Evolutionary conservation across 73 alveolate species (phyloP), one percentile per base, ranked within the genome.

Genomic region (Urostyla sp.): DNA sequence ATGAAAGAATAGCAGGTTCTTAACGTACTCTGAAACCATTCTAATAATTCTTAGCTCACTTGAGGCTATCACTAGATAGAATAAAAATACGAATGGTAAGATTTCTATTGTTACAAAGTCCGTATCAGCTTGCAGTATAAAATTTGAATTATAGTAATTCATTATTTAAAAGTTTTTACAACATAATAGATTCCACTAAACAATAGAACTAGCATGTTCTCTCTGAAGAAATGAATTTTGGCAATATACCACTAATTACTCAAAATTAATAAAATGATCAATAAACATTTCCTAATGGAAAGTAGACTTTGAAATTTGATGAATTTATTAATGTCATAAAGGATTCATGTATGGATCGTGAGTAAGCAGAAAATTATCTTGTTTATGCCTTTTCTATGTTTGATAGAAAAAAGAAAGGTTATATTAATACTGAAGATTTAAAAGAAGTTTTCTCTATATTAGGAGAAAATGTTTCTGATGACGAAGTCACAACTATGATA

Each of bases 381-480:
- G 74, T 84, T 0, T 76, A 84, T 43, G 87, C 92, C 2, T 84
- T 84, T 67, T 67, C 87, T 20, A 84, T 84, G 92, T 84, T 84
- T 48, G 92, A 84, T 40, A 38, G 92, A 26, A 84, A 84, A 48
- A 84, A 84, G 88, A 81, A 81, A 31, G 92, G 92, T 1, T 84
- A 56, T 48, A 84, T 84, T 32, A 74, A 75, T 45, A 75, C 78
- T 20, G 85, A 84, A 21, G 92, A 84, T 61, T 40, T 84, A 50
- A 74, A 61, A 37, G 81, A 50, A 18, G 87, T 84, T n/a, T 84
- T 84, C 31, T 7, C 31, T 32, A 36, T 84, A 13, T 50, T 84
- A 0, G 92, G 92, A 0, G 92, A 83, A 34, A 83, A 48, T 23
- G 92, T 84, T n/a, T 76, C 88, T 1, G 92, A 84, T 24, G 92